Percentiles rank a stretch among this genome's conserved stretches.
These are phyloP conservation scores for Drechslerella stenobrocha DNA, from an alignment of 2,329 filamentous ascomycete genomes.

Conservation along the genomic window DNA sequence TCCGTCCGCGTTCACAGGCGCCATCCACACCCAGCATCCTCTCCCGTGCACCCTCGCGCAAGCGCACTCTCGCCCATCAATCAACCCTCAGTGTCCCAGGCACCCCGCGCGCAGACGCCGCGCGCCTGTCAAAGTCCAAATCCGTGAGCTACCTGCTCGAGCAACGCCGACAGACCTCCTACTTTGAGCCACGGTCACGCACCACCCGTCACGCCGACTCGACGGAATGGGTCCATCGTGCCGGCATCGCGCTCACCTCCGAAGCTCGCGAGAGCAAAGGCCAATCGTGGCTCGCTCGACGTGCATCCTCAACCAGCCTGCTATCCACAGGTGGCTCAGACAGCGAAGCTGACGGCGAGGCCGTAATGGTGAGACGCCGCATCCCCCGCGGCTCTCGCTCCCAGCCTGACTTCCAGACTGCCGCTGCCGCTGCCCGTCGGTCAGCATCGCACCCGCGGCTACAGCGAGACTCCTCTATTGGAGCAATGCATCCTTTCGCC, in stretches of 20 bases:
- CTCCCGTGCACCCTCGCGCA: slow-evolving; percentile 62
- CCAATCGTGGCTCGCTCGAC: slow-evolving; percentile 69
- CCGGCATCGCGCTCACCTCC: slow-evolving; percentile 66
- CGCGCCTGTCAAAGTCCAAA: slow-evolving; percentile 64
- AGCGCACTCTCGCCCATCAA: slow-evolving; percentile 59
- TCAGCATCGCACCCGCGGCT: slow-evolving; percentile 56
- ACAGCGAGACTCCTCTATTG: slow-evolving; percentile 63
- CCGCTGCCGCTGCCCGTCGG: slow-evolving; percentile 12
- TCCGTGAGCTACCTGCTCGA: slow-evolving; percentile 63
- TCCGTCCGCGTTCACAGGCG: slow-evolving; percentile 58
- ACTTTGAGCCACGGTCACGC: slow-evolving; percentile 15
- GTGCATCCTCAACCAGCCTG: slow-evolving; percentile 68
- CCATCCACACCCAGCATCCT: slow-evolving; percentile 68
- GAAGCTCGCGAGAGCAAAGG: slow-evolving; percentile 70
- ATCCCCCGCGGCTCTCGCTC: slow-evolving; percentile 12
- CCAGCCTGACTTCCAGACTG: slow-evolving; percentile 12
- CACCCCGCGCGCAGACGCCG: slow-evolving; percentile 50
- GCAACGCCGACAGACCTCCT: slow-evolving; percentile 45
- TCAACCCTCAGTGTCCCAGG: slow-evolving; percentile 54
- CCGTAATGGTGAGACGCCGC: not conserved
- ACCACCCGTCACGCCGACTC: slow-evolving; percentile 56
- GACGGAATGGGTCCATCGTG: slow-evolving; percentile 68
- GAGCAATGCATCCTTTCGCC: slow-evolving; percentile 59
- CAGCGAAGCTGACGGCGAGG: slow-evolving; percentile 53
- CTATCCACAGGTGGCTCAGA: slow-evolving; percentile 62